Base-by-base conservation (phyloP, 2,329 filamentous ascomycete species). In the Colletotrichum kahawae region DNA sequence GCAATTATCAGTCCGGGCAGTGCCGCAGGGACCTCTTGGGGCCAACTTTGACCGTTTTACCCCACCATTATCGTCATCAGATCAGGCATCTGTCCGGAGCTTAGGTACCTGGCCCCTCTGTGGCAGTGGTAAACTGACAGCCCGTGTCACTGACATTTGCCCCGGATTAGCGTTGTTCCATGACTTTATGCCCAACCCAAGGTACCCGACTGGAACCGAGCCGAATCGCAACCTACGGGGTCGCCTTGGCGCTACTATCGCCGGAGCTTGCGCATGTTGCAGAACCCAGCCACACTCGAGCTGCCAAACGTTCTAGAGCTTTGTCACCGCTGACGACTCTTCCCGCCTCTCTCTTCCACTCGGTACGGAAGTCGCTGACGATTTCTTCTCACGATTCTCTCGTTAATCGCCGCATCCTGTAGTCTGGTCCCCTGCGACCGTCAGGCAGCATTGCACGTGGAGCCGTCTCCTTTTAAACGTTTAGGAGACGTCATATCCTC, bases 281-380 rank as follows among this genome's bases (percentile, higher is more conserved):
- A 71, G 62, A 70, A 75, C 71, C 74, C 75, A 76, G 75, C 75
- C 75, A 76, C 75, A 71, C 60, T 74, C 66, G 31, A 74, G 65
- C 70, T 71, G 21, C 67, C 72, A 71, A 13, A 67, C 57, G 67
- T 62, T 56, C 74, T 54, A 27, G 38, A 76, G 69, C 67, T 77
- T 70, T 67, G 76, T 77, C 62, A 70, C 68, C 51, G 76, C 70
- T 76, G 76, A 77, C 76, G 74, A 77, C 74, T 77, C 59, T 66
- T 63, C 33, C 54, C 64, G 70, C 70, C 74, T 66, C 74, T 74
- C 74, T 66, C 74, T 76, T 27, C 48, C 56, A 43, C 74, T 76
- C 65, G 74, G 70, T 65, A 74, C 65, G 36, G 38, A 62, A 73
- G 36, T 70, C 65, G 66, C 59, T 66, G 36, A 66, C 43, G 9